A percentile compares a stretch with the other conserved stretches of the same genome.
phyloP scores from a whole-genome alignment of 2,329 filamentous ascomycete species.

The Ascochyta clinopodiicola region DNA sequence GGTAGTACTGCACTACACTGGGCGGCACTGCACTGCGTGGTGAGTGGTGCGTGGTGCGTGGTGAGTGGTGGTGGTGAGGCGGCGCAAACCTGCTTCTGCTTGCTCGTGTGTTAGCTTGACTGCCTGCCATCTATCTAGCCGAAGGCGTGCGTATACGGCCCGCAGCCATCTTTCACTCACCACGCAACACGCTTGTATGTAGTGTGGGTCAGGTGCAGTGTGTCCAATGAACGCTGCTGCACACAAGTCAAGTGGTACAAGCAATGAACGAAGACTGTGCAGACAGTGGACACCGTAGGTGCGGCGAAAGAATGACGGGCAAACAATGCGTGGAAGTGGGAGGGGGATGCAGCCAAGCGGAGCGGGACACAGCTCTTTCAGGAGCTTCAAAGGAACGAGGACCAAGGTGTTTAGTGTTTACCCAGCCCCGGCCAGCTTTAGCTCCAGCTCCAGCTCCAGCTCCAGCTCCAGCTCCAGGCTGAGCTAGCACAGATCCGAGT shows the following conservation, averaged over 20 bases:
- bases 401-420: not conserved
- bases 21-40: not conserved
- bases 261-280: not conserved
- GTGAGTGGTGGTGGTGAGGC: slow-evolving; percentile 1
- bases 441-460: too few species aligned
- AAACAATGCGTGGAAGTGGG: not conserved
- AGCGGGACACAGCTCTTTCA: slow-evolving; percentile 8
- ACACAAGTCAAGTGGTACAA: too few species aligned
- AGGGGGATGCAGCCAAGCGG: not conserved
- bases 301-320: slow-evolving; percentile 5
- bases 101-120: slow-evolving; percentile 13
- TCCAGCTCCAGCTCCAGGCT: too few species aligned
- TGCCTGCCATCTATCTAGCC: slow-evolving; percentile 6
- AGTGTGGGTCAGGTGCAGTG: not conserved
- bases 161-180: slow-evolving; percentile 8
- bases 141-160: slow-evolving; percentile 9
- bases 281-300: not conserved
- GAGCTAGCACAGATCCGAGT: too few species aligned
- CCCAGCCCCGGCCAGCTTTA: not conserved
- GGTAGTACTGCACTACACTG: too few species aligned
- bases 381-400: slow-evolving; percentile 5
- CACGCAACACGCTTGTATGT: not conserved
- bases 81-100: slow-evolving; percentile 33
- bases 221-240: not conserved
- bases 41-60: not conserved